phyloP scores from a whole-genome alignment of 148 eudicot species.

The Drosera capensis region DNA sequence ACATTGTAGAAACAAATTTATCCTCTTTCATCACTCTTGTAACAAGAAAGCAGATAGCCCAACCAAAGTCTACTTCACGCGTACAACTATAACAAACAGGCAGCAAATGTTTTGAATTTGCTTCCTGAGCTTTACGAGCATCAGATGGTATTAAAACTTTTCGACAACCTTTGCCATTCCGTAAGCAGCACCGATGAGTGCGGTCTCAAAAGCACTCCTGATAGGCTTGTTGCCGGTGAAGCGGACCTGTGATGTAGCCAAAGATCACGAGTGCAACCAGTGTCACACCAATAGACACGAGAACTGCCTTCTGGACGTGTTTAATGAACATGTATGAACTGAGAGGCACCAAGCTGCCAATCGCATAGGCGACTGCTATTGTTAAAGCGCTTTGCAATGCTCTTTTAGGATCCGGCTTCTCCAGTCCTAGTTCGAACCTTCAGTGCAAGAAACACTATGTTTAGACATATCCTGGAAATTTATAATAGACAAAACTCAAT shows the following conservation, averaged over 20 bases:
- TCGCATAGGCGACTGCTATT: constrained; percentile 55
- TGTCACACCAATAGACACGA: constrained; percentile 46
- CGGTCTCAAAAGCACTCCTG: constrained; percentile 56
- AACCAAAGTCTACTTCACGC: too few relatives aligned
- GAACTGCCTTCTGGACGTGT: constrained; percentile 32
- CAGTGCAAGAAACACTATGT: neutral
- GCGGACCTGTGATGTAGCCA: constrained; percentile 66
- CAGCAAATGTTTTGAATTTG: too few relatives aligned
- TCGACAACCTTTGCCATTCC: constrained; percentile 81
- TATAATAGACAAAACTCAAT: too few relatives aligned
- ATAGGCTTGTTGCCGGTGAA: constrained; percentile 55
- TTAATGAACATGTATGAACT: constrained; percentile 62
- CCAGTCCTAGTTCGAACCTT: constrained; percentile 82
- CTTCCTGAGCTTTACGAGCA: too few relatives aligned
- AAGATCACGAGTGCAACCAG: constrained; percentile 53
- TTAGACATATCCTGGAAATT: too few relatives aligned
- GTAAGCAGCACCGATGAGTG: constrained; percentile 75
- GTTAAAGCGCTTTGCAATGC: constrained; percentile 75
- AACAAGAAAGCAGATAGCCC: too few relatives aligned
- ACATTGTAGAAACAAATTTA: too few relatives aligned
- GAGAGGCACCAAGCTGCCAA: constrained; percentile 72
- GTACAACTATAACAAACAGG: too few relatives aligned
- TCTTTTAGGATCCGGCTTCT: constrained; percentile 82
- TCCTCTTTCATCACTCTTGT: too few relatives aligned
- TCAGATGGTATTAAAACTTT: neutral